These are phyloP conservation scores for Cucurbita ficifolia DNA, from an alignment of 306 rosid species.

Conservation along the genomic window DNA sequence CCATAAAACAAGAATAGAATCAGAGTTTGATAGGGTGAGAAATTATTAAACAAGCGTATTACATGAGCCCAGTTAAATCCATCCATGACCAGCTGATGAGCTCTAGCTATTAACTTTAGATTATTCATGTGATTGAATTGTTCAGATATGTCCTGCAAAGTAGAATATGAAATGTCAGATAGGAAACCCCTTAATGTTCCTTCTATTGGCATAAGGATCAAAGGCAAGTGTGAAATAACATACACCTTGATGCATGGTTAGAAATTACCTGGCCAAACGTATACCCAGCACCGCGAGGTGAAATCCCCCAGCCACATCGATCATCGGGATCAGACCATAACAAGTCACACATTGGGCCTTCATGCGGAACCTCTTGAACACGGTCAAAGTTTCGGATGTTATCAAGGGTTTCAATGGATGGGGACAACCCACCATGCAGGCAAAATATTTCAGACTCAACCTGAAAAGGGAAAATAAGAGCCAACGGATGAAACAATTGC, in stretches of 20 bases:
- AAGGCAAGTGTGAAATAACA: slow-evolving; percentile 1
- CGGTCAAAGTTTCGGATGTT: slow-evolving; percentile 92
- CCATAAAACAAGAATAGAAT: neutral
- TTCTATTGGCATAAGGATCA: slow-evolving; percentile 1
- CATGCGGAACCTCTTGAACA: slow-evolving; percentile 99
- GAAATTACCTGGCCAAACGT: slow-evolving; percentile 89
- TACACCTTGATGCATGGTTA: neutral
- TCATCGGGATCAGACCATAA: slow-evolving; percentile 99
- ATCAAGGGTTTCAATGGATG: slow-evolving; percentile 97
- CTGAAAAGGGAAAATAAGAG: slow-evolving; percentile 21
- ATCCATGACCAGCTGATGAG: slow-evolving; percentile 98
- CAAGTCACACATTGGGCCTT: slow-evolving; percentile 99
- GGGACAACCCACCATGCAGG: slow-evolving; percentile 94
- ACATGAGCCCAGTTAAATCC: slow-evolving; percentile 99
- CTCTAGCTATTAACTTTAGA: slow-evolving; percentile 96
- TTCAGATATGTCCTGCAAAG: slow-evolving; percentile 88
- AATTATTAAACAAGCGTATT: slow-evolving; percentile 4
- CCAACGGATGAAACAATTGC: neutral
- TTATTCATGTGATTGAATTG: slow-evolving; percentile 90
- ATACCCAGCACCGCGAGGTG: slow-evolving; percentile 99
- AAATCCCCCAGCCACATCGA: slow-evolving; percentile 99
- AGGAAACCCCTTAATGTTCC: neutral
- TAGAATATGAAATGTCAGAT: neutral
- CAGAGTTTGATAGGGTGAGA: neutral
- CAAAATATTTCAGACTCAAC: slow-evolving; percentile 98